Conservation (phyloP, 2,329 filamentous ascomycete genomes). For the Mariannaea elegans region DNA sequence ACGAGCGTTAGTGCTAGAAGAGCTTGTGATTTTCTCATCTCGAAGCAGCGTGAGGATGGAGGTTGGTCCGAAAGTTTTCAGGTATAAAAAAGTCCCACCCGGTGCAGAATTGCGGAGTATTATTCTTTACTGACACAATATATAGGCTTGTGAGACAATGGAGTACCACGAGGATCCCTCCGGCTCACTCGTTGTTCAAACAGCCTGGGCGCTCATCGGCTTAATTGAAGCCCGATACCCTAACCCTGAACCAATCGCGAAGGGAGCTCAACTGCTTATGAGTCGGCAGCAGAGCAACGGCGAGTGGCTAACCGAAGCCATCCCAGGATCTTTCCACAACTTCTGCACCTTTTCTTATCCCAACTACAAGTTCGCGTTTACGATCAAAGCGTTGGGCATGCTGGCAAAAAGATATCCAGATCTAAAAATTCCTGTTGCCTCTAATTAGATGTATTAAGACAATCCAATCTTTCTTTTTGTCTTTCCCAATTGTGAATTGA, state of each 20-base stretch:
- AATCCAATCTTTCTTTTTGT: too few relatives aligned
- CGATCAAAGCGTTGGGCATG: conserved; percentile 90
- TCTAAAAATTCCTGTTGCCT: conserved; percentile 57
- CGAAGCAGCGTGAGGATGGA: conserved; percentile 84
- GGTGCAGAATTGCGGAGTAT: neutral
- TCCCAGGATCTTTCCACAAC: conserved; percentile 98
- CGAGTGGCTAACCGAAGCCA: conserved; percentile 91
- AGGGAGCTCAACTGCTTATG: conserved; percentile 82
- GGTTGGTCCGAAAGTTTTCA: conserved; percentile 96
- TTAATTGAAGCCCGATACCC: conserved; percentile 84
- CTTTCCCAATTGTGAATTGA: too few relatives aligned
- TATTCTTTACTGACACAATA: conserved; percentile 14
- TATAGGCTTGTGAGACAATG: conserved; percentile 77
- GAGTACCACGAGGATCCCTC: conserved; percentile 77
- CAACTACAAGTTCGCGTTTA: conserved; percentile 97
- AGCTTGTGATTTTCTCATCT: conserved; percentile 85
- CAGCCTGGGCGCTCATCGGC: conserved; percentile 85
- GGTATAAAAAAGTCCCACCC: conserved; percentile 47
- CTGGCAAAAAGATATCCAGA: conserved; percentile 77
- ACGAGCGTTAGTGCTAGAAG: conserved; percentile 75
- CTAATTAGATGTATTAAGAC: too few relatives aligned
- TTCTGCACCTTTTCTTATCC: conserved; percentile 98
- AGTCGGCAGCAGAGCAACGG: conserved; percentile 83
- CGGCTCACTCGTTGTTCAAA: conserved; percentile 89
- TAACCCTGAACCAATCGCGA: conserved; percentile 73